Evolutionary conservation across 495 filamentous ascomycete species (phyloP).

Genomic region (Trichocladium antarcticum): DNA sequence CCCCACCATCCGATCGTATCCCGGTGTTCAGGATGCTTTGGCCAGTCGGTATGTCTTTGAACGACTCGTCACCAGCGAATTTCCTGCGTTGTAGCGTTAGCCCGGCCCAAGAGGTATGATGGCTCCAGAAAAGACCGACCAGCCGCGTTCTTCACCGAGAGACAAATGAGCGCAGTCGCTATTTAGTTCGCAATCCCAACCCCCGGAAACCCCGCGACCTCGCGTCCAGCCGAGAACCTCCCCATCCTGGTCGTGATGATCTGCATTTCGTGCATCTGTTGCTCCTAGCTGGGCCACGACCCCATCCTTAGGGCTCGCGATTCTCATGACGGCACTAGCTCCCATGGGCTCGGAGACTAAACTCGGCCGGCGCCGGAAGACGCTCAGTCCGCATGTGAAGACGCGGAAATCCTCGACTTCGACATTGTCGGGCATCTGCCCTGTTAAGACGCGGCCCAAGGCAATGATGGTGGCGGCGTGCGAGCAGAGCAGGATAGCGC

Average conservation of each 20-base stretch:
- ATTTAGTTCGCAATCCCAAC: conserved; percentile 70
- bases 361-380: conserved; percentile 28
- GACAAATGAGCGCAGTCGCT: conserved; percentile 69
- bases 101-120: not conserved
- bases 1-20: conserved; percentile 23
- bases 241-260: conserved; percentile 15
- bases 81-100: conserved; percentile 40
- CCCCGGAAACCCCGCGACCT: conserved; percentile 61
- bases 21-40: conserved; percentile 24
- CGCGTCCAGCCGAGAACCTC: conserved; percentile 46
- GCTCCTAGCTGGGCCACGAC: not conserved
- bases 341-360: not conserved
- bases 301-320: too few species aligned
- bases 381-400: conserved; percentile 74
- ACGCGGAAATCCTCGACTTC: conserved; percentile 68
- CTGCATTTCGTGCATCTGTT: conserved; percentile 23
- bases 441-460: conserved; percentile 70
- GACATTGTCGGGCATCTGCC: conserved; percentile 55
- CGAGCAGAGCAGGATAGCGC: conserved; percentile 68
- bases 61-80: conserved; percentile 66
- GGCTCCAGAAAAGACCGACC: conserved; percentile 46
- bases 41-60: conserved; percentile 25
- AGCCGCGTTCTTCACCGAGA: conserved; percentile 76
- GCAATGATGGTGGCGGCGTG: conserved; percentile 85
- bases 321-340: too few species aligned